Evolutionary conservation across 2,329 filamentous ascomycete genomes (phyloP).

Genomic region (Chrysoporthe deuterocubensis): DNA sequence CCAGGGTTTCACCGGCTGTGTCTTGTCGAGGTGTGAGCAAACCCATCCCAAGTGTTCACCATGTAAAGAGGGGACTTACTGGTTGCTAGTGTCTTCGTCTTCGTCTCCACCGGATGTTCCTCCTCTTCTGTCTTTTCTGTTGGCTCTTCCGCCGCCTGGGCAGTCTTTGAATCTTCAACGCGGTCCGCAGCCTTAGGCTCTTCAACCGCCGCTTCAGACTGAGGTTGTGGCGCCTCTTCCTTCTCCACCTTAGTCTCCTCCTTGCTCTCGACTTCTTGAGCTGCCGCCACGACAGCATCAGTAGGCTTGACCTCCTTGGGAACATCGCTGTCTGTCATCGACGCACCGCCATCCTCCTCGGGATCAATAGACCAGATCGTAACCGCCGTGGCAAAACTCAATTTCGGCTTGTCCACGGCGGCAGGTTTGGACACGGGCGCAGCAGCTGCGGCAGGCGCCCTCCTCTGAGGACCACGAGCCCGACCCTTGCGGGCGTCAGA

Average conservation of each 20-base stretch:
- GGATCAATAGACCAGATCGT: conserved; percentile 58
- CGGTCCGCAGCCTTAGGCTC: conserved; percentile 16
- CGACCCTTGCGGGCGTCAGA: conserved; percentile 88
- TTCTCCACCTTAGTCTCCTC: conserved; percentile 20
- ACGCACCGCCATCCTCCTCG: conserved; percentile 49
- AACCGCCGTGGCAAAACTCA: conserved; percentile 53
- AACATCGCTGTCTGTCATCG: conserved; percentile 36
- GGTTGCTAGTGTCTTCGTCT: conserved; percentile 29
- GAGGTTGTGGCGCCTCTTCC: neutral
- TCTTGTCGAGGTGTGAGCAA: conserved; percentile 38
- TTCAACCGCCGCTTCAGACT: conserved; percentile 12
- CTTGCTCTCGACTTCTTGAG: conserved; percentile 20
- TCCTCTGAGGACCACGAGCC: conserved; percentile 78
- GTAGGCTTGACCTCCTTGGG: conserved; percentile 14
- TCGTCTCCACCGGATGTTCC: conserved; percentile 23
- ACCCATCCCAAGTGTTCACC: conserved; percentile 26
- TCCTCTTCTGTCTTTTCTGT: conserved; percentile 25
- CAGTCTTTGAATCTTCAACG: conserved; percentile 30
- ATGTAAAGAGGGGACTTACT: conserved; percentile 27
- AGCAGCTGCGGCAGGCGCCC: conserved; percentile 42
- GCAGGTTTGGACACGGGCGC: conserved; percentile 38
- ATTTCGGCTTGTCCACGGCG: conserved; percentile 38
- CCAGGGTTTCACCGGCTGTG: conserved; percentile 49
- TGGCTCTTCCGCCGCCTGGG: conserved; percentile 23
- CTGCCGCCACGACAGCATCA: conserved; percentile 14